These are phyloP conservation scores for Fusarium xyrophilum DNA, from an alignment of 2,329 filamentous ascomycete species.

Conservation along the genomic window DNA sequence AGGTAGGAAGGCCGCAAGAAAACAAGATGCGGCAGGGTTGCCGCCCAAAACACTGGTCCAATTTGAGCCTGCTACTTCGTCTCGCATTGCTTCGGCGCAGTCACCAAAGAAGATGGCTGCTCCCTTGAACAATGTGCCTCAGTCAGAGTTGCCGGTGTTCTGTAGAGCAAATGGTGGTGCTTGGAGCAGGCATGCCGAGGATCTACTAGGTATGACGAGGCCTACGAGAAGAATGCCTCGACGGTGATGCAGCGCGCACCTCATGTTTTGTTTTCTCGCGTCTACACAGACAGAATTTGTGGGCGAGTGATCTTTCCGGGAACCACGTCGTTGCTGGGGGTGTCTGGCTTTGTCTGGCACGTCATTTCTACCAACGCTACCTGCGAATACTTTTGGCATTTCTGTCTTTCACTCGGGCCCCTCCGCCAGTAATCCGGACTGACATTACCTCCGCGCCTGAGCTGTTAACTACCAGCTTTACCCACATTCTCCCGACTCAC, in stretches of 20 bases:
- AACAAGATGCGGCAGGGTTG: constrained; percentile 58
- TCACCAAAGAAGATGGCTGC: neutral
- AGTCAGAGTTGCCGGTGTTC: constrained; percentile 50
- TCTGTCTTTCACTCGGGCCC: neutral
- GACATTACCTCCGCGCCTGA: neutral
- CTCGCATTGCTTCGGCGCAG: constrained; percentile 6
- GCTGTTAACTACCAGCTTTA: neutral
- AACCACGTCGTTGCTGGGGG: neutral
- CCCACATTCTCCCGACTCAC: neutral
- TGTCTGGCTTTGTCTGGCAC: neutral
- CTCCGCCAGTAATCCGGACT: neutral
- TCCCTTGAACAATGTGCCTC: neutral
- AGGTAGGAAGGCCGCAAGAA: constrained; percentile 60
- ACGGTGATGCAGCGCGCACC: neutral
- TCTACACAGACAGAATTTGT: neutral
- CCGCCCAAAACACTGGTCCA: constrained; percentile 53
- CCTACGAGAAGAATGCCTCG: constrained; percentile 48
- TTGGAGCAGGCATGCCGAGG: constrained; percentile 73
- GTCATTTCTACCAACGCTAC: neutral
- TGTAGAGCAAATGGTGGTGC: constrained; percentile 63
- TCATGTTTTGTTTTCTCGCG: neutral
- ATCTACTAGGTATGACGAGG: constrained; percentile 67
- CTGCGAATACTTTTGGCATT: neutral
- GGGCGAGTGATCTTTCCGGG: neutral
- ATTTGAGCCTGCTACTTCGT: constrained; percentile 40